Base-by-base conservation (phyloP, 2,329 filamentous ascomycete genomes). In the Monascus ruber region DNA sequence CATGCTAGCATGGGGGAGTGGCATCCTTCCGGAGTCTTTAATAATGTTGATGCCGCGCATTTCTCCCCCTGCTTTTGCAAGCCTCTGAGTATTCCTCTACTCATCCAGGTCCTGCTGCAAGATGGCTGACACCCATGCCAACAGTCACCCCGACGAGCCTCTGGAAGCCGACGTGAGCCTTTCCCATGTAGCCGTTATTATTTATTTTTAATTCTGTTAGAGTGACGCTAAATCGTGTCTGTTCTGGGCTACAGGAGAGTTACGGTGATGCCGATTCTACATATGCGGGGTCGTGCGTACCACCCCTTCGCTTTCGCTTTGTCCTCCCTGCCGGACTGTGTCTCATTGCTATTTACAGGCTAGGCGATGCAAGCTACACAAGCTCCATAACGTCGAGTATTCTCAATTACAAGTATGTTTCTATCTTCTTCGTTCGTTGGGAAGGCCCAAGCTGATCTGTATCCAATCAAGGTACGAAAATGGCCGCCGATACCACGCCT, bases 401-500 rank as follows among this genome's bases (percentile, higher is more conserved):
- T 28, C 29, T 44, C 17, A 46, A 48, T 11, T 49, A 49, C 33
- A 42, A 46, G 47, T 48, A 38, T 32, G 34, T 24, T 24, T n/a
- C 7, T 27, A 11, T 5, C 26, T 10, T 31, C 36, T 17, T 17
- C 17, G 11, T 6, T 26, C 8, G 6, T 25, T n/a, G 25, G 36
- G n/a, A 28, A 32, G 26, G 34, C 26, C 28, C 33, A 24, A 17
- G 33, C 42, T 35, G 43, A 24, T 5, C n/a, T 7, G 6, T 11
- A 25, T 36, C 52, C 50, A 54, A 55, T 33, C 50, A 47, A 31
- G 47, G 52, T 24, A 44, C 31, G 9, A 33, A 24, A 33, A 33
- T n/a, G 56, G 56, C 27, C 47, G 56, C 11, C 49, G 53, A 25
- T 59, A 59, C 36, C 53, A 57, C 39, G 48, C 53, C 24, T 58